phyloP scores from a whole-genome alignment of 192 early-diverging fungal species.

The Globomyces pollinis-pini region DNA sequence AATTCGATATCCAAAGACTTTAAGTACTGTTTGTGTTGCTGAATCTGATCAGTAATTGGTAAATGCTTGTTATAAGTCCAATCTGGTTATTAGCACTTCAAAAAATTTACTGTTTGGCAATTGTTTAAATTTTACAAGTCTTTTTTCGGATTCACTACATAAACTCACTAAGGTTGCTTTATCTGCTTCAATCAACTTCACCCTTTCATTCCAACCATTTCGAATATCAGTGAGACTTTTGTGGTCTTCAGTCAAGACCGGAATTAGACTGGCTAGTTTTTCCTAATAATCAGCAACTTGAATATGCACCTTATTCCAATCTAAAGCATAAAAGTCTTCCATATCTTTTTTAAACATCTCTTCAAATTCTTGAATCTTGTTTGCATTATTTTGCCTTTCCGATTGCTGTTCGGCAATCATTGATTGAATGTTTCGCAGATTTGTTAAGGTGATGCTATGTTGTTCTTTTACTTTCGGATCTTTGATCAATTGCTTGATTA shows the following conservation, averaged over 20 bases:
- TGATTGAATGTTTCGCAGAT: not conserved
- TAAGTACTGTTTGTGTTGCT: not conserved
- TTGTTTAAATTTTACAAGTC: not conserved
- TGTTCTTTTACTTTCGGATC: not conserved
- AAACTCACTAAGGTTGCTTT: not conserved
- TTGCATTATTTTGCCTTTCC: not conserved
- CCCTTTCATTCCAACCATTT: not conserved
- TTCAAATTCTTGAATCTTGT: not conserved
- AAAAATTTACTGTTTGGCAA: not conserved
- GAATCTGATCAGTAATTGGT: not conserved
- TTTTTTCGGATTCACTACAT: not conserved
- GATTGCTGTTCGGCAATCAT: not conserved
- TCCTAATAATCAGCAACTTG: not conserved
- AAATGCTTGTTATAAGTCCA: not conserved
- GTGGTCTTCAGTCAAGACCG: not conserved
- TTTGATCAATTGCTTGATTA: not conserved
- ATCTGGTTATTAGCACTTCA: not conserved
- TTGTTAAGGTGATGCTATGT: not conserved
- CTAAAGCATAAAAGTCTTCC: not conserved
- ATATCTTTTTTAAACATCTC: slow-evolving; percentile 1
- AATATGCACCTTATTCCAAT: not conserved
- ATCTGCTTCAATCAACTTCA: not conserved
- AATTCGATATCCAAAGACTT: not conserved
- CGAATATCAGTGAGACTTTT: not conserved
- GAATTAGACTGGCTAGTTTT: not conserved